Base-by-base conservation (phyloP, 1,139 yeast species). In the Yamadazyma diospyri region DNA sequence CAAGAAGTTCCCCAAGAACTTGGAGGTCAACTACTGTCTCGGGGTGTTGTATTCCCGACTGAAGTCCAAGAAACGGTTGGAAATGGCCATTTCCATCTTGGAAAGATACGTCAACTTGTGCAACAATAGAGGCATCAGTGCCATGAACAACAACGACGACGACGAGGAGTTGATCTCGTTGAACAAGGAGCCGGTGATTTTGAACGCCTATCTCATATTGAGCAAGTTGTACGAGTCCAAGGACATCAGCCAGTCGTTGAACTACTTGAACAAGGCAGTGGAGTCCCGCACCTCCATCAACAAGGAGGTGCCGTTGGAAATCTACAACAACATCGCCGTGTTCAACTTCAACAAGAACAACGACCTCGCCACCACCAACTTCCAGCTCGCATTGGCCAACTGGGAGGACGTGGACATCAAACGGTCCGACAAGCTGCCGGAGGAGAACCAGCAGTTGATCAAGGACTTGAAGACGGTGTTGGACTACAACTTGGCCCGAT, bases 271-370 rank as follows among this genome's bases (percentile, higher is more conserved):
- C 32, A 76, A 74, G 46, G 83, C 84, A 2, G 69, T 77, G 21
- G 84, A 81, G 32, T 43, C 68, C 22, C 61, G 67, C 55, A 52
- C 68, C 44, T 54, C 61, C 40, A 61, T 72, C 11, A 61, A 61
- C 22, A 61, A 60, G 27, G 67, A 66, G 17, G 72, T 81, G 2
- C 85, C 89, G 2, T 65, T 81, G 36, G 86, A 82, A 46, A 64
- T 88, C 14, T 70, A 79, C 49, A 89, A 88, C 55, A 92, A 92
- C 48, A 68, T 88, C 46, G 98, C 95, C 28, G 95, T 87, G 7
- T 78, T 87, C 56, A 77, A 86, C 41, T 84, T 85, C 50, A 65
- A 79, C 40, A 78, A 74, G 42, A 77, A 81, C 46, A 64, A 59
- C 36, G 78, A 72, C 4, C 53, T 45, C 2, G 67, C 74, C 1